Evolutionary conservation across 805 yeast species (phyloP).

Genomic region (Kodamaea sagamina): DNA sequence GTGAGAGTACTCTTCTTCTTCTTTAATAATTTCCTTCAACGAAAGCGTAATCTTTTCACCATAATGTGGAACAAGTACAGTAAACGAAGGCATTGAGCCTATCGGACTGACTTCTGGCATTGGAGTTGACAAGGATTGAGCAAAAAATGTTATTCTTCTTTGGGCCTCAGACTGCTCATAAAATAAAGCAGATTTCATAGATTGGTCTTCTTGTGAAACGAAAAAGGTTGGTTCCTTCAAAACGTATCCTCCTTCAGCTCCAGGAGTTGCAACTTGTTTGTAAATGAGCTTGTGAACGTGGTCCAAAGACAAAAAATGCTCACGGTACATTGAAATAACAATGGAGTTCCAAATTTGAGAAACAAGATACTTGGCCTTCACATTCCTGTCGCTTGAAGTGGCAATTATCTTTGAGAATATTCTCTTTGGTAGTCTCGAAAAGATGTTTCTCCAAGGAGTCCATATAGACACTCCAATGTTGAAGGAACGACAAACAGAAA

Average conservation of each 20-base stretch:
- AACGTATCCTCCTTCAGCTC: constrained; percentile 39
- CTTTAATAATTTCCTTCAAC: constrained; percentile 75
- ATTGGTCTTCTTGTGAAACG: constrained; percentile 78
- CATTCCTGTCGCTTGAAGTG: constrained; percentile 35
- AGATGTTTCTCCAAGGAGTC: constrained; percentile 88
- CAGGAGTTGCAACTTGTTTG: constrained; percentile 44
- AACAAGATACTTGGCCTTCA: constrained; percentile 46
- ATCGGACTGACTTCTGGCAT: constrained; percentile 72
- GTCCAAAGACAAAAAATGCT: constrained; percentile 72
- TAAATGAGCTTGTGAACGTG: constrained; percentile 68
- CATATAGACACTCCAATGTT: constrained; percentile 79
- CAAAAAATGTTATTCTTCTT: constrained; percentile 82
- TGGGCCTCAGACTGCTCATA: constrained; percentile 73
- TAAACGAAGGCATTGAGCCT: constrained; percentile 73
- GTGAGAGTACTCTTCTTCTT: constrained; percentile 62
- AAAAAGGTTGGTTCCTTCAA: constrained; percentile 76
- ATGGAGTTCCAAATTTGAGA: constrained; percentile 74
- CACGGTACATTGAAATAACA: constrained; percentile 79
- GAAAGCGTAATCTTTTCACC: constrained; percentile 77
- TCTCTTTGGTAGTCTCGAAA: constrained; percentile 73
- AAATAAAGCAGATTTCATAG: constrained; percentile 57
- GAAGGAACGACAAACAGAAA: constrained; percentile 70
- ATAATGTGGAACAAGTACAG: constrained; percentile 86
- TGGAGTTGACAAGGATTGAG: constrained; percentile 85
- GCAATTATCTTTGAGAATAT: constrained; percentile 69